Conservation (phyloP, 352 stramenopile species). For the Globisporangium cylindrosporum region DNA sequence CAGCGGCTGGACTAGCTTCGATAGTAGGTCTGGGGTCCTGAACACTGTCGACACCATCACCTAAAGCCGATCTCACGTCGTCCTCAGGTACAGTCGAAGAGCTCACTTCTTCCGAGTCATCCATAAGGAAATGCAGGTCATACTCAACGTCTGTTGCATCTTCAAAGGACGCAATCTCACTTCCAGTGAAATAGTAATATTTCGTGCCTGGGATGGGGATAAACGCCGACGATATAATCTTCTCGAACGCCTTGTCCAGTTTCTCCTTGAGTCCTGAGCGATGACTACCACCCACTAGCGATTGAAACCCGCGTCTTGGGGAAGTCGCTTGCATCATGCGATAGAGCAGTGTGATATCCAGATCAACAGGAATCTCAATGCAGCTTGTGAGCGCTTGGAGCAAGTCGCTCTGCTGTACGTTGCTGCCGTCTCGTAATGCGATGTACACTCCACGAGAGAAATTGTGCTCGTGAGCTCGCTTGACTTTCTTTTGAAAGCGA, state of each 20-base stretch:
- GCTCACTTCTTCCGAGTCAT: slow-evolving; percentile 49
- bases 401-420: slow-evolving; percentile 81
- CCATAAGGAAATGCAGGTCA: slow-evolving; percentile 64
- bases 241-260: slow-evolving; percentile 71
- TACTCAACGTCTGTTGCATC: slow-evolving; percentile 53
- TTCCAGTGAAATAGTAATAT: slow-evolving; percentile 84
- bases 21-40: background rate
- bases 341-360: slow-evolving; percentile 87
- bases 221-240: slow-evolving; percentile 59
- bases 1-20: slow-evolving; percentile 1
- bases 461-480: slow-evolving; percentile 84
- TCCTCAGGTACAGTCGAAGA: slow-evolving; percentile 22
- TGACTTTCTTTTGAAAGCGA: slow-evolving; percentile 80
- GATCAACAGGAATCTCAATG: slow-evolving; percentile 77
- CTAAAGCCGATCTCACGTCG: background rate
- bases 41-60: slow-evolving; percentile 1
- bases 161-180: slow-evolving; percentile 51
- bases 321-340: slow-evolving; percentile 65
- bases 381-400: slow-evolving; percentile 85
- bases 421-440: slow-evolving; percentile 64
- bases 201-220: slow-evolving; percentile 67
- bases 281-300: slow-evolving; percentile 40
- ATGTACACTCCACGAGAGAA: slow-evolving; percentile 88
- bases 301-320: slow-evolving; percentile 16
- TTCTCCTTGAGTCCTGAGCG: slow-evolving; percentile 53